These are phyloP conservation scores for Eragrostis nindensis DNA, from an alignment of 176 grass and related monocot species.

Conservation along the genomic window DNA sequence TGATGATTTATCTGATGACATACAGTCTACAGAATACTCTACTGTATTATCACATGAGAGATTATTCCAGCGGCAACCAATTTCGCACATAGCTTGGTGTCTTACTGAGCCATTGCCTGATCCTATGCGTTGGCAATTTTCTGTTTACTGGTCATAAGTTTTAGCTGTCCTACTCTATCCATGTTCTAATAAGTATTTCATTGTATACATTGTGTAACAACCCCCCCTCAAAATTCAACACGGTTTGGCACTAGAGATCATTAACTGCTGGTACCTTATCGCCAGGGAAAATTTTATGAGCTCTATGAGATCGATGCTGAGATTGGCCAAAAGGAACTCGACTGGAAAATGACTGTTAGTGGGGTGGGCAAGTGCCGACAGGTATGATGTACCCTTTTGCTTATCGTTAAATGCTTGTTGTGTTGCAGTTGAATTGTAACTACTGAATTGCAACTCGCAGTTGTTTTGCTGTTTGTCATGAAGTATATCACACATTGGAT, in stretches of 20 bases:
- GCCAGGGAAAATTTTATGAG: conserved; percentile 94
- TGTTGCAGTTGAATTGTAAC: conserved; percentile 27
- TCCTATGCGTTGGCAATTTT: conserved; percentile 10
- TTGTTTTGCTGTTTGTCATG: neutral
- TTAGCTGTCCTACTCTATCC: conserved; percentile 33
- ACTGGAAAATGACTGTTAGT: conserved; percentile 97
- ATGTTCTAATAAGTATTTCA: too few species aligned
- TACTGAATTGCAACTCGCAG: conserved; percentile 9
- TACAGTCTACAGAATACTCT: neutral
- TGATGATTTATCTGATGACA: conserved; percentile 9
- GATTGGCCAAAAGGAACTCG: conserved; percentile 87
- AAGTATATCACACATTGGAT: conserved; percentile 10
- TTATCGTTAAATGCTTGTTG: conserved; percentile 34
- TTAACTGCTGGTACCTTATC: conserved; percentile 40
- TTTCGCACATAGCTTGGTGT: conserved; percentile 22
- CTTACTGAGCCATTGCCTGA: conserved; percentile 32
- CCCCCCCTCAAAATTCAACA: neutral
- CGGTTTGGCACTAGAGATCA: conserved; percentile 16
- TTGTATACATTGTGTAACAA: too few species aligned
- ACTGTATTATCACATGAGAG: conserved; percentile 10
- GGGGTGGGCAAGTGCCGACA: conserved; percentile 97
- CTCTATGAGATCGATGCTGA: conserved; percentile 98
- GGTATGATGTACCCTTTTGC: conserved; percentile 47
- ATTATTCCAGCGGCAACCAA: conserved; percentile 20
- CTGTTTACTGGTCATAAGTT: conserved; percentile 22